Conservation (phyloP, 805 yeast species). For the Ogataea paradorogensis region DNA sequence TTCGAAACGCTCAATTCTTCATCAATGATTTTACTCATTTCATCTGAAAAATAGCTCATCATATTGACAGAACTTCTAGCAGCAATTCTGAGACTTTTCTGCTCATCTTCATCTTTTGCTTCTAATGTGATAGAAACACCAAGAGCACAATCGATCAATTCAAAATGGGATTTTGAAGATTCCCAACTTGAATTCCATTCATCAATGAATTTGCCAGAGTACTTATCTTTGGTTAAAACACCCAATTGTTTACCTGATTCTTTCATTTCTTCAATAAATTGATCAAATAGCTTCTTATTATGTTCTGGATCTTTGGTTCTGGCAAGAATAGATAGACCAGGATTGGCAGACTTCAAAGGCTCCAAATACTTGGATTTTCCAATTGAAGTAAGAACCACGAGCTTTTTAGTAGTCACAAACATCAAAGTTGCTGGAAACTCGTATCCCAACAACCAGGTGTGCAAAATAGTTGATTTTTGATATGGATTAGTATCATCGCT, state of each 20-base stretch:
- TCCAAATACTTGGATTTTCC: constrained; percentile 81
- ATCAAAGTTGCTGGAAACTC: constrained; percentile 93
- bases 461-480: constrained; percentile 81
- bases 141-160: constrained; percentile 49
- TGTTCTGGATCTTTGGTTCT: constrained; percentile 81
- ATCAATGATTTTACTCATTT: constrained; percentile 83
- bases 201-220: constrained; percentile 77
- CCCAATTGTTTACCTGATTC: constrained; percentile 52
- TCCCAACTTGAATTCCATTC: constrained; percentile 63
- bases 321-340: constrained; percentile 52
- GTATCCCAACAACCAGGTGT: constrained; percentile 89
- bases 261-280: constrained; percentile 49
- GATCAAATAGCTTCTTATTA: constrained; percentile 61
- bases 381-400: constrained; percentile 70
- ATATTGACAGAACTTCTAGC: constrained; percentile 73
- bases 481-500: constrained; percentile 86
- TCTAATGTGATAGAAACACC: constrained; percentile 62
- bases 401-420: constrained; percentile 56
- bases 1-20: constrained; percentile 79
- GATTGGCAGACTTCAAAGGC: constrained; percentile 48
- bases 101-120: constrained; percentile 76
- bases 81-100: constrained; percentile 61
- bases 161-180: constrained; percentile 35
- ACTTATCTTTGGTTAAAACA: constrained; percentile 68
- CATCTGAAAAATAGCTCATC: constrained; percentile 81